These are phyloP conservation scores for Knoxdaviesia proteae DNA, from an alignment of 2,329 filamentous ascomycete species.

Conservation along the genomic window DNA sequence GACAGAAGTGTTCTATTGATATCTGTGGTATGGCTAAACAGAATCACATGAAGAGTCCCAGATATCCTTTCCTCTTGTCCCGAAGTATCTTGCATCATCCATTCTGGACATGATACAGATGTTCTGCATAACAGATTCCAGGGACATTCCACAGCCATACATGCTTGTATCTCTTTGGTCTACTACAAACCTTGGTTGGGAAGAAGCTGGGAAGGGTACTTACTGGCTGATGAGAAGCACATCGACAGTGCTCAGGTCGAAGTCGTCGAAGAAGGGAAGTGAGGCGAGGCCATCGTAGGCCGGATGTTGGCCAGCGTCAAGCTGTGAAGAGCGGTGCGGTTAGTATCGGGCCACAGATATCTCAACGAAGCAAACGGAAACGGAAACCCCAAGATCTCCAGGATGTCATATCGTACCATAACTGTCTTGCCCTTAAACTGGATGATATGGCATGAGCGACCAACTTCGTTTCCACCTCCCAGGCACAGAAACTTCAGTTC, in stretches of 20 bases:
- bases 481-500: slow-evolving; percentile 87
- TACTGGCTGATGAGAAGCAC: slow-evolving; percentile 98
- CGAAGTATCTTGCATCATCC: too few species aligned
- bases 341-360: too few species aligned
- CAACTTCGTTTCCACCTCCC: slow-evolving; percentile 92
- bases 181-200: neutral
- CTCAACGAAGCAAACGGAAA: neutral
- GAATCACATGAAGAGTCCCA: too few species aligned
- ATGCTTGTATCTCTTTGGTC: neutral
- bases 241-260: slow-evolving; percentile 91
- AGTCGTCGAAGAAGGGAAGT: slow-evolving; percentile 94
- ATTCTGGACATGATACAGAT: too few species aligned
- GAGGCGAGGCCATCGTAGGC: slow-evolving; percentile 87
- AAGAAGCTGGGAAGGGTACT: slow-evolving; percentile 22
- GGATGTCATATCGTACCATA: slow-evolving; percentile 41
- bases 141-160: too few species aligned
- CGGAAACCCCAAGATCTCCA: neutral
- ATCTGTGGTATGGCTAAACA: neutral
- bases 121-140: too few species aligned
- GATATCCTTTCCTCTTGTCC: too few species aligned
- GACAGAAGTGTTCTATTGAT: slow-evolving; percentile 3
- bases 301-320: slow-evolving; percentile 92
- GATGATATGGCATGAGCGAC: slow-evolving; percentile 89
- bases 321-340: slow-evolving; percentile 25
- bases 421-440: slow-evolving; percentile 99